Evolutionary conservation across 2,329 filamentous ascomycete genomes (phyloP).

Genomic region (Fusarium sp.): DNA sequence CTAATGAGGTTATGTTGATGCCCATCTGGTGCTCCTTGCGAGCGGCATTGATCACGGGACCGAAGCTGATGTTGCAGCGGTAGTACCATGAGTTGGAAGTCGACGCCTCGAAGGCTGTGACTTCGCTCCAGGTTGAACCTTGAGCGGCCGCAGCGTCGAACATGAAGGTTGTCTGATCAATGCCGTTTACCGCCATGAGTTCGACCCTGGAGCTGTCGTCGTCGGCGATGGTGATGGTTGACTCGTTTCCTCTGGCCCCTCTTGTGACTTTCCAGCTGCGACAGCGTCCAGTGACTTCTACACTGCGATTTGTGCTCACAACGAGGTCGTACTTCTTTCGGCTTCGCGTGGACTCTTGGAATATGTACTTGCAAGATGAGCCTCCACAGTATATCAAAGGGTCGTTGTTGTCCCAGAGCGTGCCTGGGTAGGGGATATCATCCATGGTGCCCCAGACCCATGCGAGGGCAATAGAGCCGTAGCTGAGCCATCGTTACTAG

Average conservation of each 20-base stretch:
- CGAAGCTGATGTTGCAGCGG: conserved; percentile 35
- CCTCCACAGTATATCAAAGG: conserved; percentile 48
- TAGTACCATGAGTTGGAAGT: conserved; percentile 34
- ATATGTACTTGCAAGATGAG: conserved; percentile 48
- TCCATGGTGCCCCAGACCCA: conserved; percentile 34
- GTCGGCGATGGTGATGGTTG: conserved; percentile 24
- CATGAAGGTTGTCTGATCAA: conserved; percentile 36
- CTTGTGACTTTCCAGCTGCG: conserved; percentile 31
- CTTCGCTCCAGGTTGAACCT: conserved; percentile 28
- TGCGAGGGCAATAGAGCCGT: conserved; percentile 51
- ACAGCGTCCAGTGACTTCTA: conserved; percentile 23
- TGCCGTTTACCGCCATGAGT: conserved; percentile 23
- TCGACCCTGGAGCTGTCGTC: conserved; percentile 1
- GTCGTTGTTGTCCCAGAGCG: conserved; percentile 45
- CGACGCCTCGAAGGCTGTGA: conserved; percentile 38
- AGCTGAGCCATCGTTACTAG: too few relatives aligned
- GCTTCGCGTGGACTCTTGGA: conserved; percentile 46
- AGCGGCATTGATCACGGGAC: conserved; percentile 24
- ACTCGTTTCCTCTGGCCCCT: conserved; percentile 26
- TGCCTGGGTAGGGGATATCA: conserved; percentile 43
- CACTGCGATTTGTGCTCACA: conserved; percentile 29
- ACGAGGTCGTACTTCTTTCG: conserved; percentile 18
- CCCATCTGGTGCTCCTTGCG: conserved; percentile 28
- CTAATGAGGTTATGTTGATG: conserved; percentile 30
- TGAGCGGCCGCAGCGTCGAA: conserved; percentile 19